Base-by-base conservation (phyloP, 345 rosid genomes). In the Boechera retrofracta region DNA sequence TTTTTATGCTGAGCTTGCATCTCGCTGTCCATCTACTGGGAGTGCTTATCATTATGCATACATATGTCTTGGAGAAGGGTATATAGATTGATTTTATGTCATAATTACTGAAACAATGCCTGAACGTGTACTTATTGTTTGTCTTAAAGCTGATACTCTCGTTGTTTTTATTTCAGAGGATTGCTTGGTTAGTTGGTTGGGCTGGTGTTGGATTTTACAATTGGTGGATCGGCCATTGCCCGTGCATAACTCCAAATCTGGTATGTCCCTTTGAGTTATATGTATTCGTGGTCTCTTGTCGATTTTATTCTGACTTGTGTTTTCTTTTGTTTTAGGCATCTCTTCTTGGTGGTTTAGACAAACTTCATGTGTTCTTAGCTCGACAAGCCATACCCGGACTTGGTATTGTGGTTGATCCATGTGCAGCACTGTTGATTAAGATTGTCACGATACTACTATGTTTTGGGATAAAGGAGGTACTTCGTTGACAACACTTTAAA, bases 131-230 rank as follows among this genome's bases (percentile, higher is more conserved):
- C 44, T 47, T 48, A 24, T 55, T 64, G 56, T 21, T 64, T n/a
- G 4, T 60, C 38, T 73, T 61, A 15, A 63, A n/a, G 41, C 52
- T 49, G 49, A 63, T 49, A 11, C 24, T 53, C 13, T 65, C 21
- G 24, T 1, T 69, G 45, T 28, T 61, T 29, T 63, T 69, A 7
- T 16, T 18, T 74, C 57, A 6, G 39, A 80, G 82, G 79, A 85
- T 91, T 69, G 98, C 99, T 38, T 95, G 99, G 99, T 75, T 95
- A 82, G 82, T 92, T 80, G 99, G 99, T 56, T 95, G 99, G 99
- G 91, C 96, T 95, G 67, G 83, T 92, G 69, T 86, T 95, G 63
- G 99, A 95, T 80, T 95, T 92, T 72, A 89, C 99, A 10, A 89
- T 95, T 71, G 97, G 99, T 69, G 98, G 99, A 53, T 84, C 99